Conservation (phyloP, 306 rosid species). For the Cucurbita ficifolia region DNA sequence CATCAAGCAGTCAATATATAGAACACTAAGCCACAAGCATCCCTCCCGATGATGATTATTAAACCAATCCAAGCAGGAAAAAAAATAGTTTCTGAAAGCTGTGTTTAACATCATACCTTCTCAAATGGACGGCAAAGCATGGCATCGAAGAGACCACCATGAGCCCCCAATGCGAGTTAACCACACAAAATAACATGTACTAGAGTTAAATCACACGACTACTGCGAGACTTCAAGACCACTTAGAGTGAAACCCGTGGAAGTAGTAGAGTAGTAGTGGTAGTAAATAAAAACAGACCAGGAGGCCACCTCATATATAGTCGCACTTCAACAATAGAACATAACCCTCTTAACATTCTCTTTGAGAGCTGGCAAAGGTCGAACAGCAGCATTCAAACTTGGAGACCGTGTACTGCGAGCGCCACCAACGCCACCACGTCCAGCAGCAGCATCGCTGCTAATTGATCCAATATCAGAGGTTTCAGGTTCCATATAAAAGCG, state of each 20-base stretch:
- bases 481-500: constrained; percentile 93
- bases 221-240: background rate
- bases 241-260: background rate
- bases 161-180: background rate
- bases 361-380: constrained; percentile 79
- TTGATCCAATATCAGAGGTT: constrained; percentile 74
- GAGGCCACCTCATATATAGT: background rate
- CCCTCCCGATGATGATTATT: background rate
- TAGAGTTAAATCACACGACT: background rate
- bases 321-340: constrained; percentile 61
- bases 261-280: background rate
- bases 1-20: too few species aligned
- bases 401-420: constrained; percentile 41
- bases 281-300: background rate
- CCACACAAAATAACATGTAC: background rate
- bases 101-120: background rate
- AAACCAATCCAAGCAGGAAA: background rate
- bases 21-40: too few species aligned
- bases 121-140: background rate
- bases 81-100: background rate
- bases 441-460: constrained; percentile 56
- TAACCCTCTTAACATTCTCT: constrained; percentile 80
- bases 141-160: background rate
- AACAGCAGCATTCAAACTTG: constrained; percentile 55
- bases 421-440: constrained; percentile 47